Evolutionary conservation across 805 yeast species (phyloP).

Genomic region (Myxozyma mucilagina): DNA sequence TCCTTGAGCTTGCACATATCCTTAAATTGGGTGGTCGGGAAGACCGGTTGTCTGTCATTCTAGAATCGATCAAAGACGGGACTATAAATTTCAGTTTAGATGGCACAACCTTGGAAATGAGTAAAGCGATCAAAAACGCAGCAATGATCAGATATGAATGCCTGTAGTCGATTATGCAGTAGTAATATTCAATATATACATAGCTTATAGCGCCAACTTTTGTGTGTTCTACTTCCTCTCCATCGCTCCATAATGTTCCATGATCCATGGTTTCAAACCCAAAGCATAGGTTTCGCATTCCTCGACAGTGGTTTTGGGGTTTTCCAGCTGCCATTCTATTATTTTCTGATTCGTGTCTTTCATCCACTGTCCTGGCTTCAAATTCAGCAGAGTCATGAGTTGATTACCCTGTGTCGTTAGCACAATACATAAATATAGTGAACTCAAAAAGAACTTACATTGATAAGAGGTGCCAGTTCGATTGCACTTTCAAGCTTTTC

Average conservation of each 20-base stretch:
- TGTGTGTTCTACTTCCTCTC: background rate
- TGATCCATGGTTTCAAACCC: slow-evolving; percentile 1
- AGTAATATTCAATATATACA: background rate
- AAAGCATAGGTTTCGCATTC: slow-evolving; percentile 52
- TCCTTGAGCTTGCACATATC: background rate
- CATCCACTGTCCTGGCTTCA: slow-evolving; percentile 90
- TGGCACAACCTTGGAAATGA: background rate
- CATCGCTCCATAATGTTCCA: background rate
- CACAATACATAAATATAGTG: background rate
- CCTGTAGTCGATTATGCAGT: background rate
- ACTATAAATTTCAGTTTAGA: background rate
- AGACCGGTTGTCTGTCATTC: background rate
- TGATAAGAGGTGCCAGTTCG: slow-evolving; percentile 62
- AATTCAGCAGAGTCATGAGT: slow-evolving; percentile 51
- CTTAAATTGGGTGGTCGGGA: background rate
- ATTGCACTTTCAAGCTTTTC: slow-evolving; percentile 48
- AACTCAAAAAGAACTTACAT: slow-evolving; percentile 43
- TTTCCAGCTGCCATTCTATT: slow-evolving; percentile 73
- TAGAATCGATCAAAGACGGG: background rate
- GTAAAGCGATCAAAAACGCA: background rate
- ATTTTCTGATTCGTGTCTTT: slow-evolving; percentile 54
- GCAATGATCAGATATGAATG: background rate
- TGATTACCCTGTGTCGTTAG: slow-evolving; percentile 52
- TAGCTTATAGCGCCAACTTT: background rate
- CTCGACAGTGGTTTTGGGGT: slow-evolving; percentile 56